Conservation (phyloP, 768 basidiomycete species). For the Trichaptum fuscoviolaceum region DNA sequence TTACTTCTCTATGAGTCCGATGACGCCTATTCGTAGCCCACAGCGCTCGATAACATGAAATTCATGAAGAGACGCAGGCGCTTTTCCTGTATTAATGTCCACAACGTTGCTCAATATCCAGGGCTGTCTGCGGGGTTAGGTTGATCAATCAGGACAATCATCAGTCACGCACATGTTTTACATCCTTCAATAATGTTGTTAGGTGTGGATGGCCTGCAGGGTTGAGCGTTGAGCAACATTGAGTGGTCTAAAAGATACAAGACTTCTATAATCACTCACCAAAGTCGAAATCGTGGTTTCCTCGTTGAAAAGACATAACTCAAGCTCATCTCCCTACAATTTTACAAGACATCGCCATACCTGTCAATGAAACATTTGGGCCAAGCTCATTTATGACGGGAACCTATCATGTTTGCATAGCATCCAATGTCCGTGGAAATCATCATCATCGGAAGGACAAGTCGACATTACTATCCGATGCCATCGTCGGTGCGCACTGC, state of each 20-base stretch:
- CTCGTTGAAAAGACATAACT: constrained; percentile 29
- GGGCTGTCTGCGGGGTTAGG: constrained; percentile 41
- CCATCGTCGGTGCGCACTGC: not conserved
- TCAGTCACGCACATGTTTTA: constrained; percentile 56
- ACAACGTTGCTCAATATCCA: constrained; percentile 90
- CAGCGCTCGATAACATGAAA: constrained; percentile 64
- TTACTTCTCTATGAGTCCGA: constrained; percentile 86
- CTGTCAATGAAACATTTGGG: constrained; percentile 77
- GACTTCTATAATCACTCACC: constrained; percentile 41
- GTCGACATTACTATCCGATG: constrained; percentile 6
- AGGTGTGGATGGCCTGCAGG: constrained; percentile 56
- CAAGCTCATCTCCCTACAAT: not conserved
- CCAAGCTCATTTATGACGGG: constrained; percentile 79
- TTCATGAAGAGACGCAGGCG: constrained; percentile 57
- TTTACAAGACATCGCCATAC: constrained; percentile 35
- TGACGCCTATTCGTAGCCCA: constrained; percentile 69
- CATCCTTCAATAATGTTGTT: constrained; percentile 62
- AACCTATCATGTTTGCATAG: constrained; percentile 40
- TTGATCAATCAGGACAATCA: not conserved
- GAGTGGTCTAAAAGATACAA: not conserved
- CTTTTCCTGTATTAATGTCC: constrained; percentile 54
- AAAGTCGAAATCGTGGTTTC: constrained; percentile 93
- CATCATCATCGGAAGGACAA: not conserved
- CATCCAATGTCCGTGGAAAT: constrained; percentile 8
- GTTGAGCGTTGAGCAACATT: not conserved